Evolutionary conservation across 106 monocot genomes (phyloP).

Genomic region (Hemerocallis citrina): DNA sequence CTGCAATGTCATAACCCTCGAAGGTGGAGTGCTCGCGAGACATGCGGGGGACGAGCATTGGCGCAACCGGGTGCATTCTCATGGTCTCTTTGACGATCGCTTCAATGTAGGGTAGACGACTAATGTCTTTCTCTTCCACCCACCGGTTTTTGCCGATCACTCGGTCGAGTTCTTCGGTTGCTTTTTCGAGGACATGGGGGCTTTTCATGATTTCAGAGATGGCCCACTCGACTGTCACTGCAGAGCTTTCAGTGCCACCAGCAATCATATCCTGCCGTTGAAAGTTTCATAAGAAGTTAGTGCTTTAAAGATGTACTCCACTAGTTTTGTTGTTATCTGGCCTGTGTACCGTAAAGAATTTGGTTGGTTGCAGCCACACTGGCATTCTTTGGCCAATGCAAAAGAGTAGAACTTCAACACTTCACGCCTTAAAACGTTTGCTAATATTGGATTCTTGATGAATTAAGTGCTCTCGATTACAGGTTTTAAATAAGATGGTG

Average conservation of each 20-base stretch:
- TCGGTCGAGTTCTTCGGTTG: conserved; percentile 45
- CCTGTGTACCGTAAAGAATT: too few species aligned
- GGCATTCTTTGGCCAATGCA: too few species aligned
- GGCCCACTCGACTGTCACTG: conserved; percentile 61
- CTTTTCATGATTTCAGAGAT: conserved; percentile 48
- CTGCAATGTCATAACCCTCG: conserved; percentile 33
- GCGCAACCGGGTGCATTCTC: conserved; percentile 54
- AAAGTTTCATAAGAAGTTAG: neutral
- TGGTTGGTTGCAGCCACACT: too few species aligned
- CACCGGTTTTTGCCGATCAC: conserved; percentile 42
- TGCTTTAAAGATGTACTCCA: too few species aligned
- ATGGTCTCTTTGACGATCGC: conserved; percentile 57
- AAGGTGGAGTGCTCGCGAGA: conserved; percentile 29
- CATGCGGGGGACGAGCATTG: conserved; percentile 42
- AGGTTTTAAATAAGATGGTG: too few species aligned
- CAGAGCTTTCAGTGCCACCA: conserved; percentile 55
- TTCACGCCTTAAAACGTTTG: too few species aligned
- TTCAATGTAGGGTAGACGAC: conserved; percentile 38
- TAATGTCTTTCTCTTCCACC: conserved; percentile 46
- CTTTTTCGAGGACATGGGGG: conserved; percentile 40
- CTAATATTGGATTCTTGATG: too few species aligned
- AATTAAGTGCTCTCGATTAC: too few species aligned
- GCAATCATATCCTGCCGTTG: conserved; percentile 48
- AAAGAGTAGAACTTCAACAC: too few species aligned
- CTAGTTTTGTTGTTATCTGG: too few species aligned